Evolutionary conservation across 441 rosid genomes (phyloP).

Genomic region (Syzygium syzygioides): DNA sequence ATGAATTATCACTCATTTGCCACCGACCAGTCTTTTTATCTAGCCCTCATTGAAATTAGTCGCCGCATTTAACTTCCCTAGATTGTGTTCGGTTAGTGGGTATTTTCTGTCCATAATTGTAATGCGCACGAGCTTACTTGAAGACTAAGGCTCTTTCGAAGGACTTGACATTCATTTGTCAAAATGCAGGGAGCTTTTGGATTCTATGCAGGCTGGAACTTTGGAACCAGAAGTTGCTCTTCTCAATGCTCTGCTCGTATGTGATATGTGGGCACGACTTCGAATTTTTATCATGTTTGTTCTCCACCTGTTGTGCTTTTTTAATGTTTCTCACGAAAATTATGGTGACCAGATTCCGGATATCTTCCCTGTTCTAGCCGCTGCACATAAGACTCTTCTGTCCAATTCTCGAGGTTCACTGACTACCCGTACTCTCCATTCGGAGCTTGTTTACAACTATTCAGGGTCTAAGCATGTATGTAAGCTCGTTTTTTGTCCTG

Average conservation of each 20-base stretch:
- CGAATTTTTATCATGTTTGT: not conserved
- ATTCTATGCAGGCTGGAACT: slow-evolving; percentile 60
- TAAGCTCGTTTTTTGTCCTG: not conserved
- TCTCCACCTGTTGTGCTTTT: not conserved
- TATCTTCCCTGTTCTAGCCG: slow-evolving; percentile 74
- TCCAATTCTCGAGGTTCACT: slow-evolving; percentile 71
- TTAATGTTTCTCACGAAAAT: not conserved
- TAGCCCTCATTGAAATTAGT: not conserved
- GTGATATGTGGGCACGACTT: not conserved
- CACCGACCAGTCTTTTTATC: not conserved
- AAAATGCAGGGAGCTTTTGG: slow-evolving; percentile 63
- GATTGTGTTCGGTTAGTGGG: not conserved
- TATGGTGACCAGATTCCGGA: slow-evolving; percentile 59
- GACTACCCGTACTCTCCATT: slow-evolving; percentile 81
- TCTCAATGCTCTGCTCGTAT: slow-evolving; percentile 71
- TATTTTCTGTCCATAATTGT: not conserved
- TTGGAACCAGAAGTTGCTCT: slow-evolving; percentile 73
- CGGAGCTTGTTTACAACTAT: slow-evolving; percentile 85
- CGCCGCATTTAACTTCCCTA: not conserved
- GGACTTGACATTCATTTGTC: not conserved
- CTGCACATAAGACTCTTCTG: slow-evolving; percentile 76
- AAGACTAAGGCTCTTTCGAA: not conserved
- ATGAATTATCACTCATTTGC: not conserved
- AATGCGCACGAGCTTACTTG: not conserved
- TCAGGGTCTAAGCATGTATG: slow-evolving; percentile 88